Base-by-base conservation (phyloP, 257 asterid genomes). In the Linderniella brevidens region DNA sequence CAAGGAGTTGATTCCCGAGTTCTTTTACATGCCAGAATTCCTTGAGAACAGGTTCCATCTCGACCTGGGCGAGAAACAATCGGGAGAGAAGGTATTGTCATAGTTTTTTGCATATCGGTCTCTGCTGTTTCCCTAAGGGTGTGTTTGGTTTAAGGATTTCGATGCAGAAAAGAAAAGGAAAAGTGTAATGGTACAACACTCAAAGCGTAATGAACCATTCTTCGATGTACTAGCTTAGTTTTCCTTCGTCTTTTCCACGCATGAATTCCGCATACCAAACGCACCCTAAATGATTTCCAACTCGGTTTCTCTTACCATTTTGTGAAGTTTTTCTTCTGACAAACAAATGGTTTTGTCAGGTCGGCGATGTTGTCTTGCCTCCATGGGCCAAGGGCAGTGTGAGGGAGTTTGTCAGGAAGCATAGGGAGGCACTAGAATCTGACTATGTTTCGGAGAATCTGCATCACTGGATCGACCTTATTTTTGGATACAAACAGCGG, bases 401-500 rank as follows among this genome's bases (percentile, higher is more conserved):
- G 39, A 73, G 85, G 65, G 99, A 90, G 76, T 90, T 90, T 68
- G 75, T 90, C 42, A 74, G 57, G 75, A 85, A 76, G 82, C 96
- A 90, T 50, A 72, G 96, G 69, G 99, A 81, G 68, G 96, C 99
- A n/a, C 61, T 90, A 72, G 99, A 90, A 57, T 90, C 96, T 19
- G 88, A 86, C 74, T 85, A 75, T 77, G 93, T 90, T 54, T 90
- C 99, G 17, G 86, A 81, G 73, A 74, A 85, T 72, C 82, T 90
- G 60, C 99, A 90, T 66, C 96, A 90, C 60, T 90, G 99, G 99
- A 90, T 90, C 62, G 99, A 90, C 71, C 96, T 90, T 47, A 85
- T 90, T 68, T 90, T 90, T 70, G 99, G 99, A 59, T 64, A 58
- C 58, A 90, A 70, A 68, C 99, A 90, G 74, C 75, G 99, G 52